Conservation (phyloP, 2,329 filamentous ascomycete species). For the Penicillium expansum region DNA sequence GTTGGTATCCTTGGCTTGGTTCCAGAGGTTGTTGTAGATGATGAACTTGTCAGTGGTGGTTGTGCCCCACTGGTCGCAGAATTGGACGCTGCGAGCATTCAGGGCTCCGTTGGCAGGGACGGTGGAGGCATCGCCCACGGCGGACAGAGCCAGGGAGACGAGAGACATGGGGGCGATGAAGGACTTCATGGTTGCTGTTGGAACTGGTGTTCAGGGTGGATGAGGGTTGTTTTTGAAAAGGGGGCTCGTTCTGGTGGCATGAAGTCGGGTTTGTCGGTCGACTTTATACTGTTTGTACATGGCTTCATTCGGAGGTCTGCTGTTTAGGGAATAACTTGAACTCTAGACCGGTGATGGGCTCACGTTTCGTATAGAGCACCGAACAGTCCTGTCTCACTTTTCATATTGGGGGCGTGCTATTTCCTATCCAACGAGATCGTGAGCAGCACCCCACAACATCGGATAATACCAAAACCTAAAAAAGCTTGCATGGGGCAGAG, state of each 20-base stretch:
- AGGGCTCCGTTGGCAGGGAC: conserved; percentile 21
- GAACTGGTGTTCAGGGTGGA: background rate
- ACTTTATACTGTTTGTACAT: conserved; percentile 1
- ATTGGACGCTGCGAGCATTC: conserved; percentile 20
- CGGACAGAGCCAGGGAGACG: conserved; percentile 21
- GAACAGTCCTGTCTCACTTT: conserved; percentile 19
- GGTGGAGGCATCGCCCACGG: conserved; percentile 25
- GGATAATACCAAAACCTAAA: background rate
- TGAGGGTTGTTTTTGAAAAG: background rate
- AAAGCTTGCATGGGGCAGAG: background rate
- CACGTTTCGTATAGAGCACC: conserved; percentile 20
- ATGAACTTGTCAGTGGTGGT: conserved; percentile 44
- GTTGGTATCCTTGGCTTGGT: conserved; percentile 33
- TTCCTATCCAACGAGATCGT: background rate
- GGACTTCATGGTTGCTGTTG: conserved; percentile 28
- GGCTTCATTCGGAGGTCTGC: background rate
- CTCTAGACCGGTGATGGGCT: background rate
- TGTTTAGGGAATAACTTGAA: background rate
- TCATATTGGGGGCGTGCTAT: background rate
- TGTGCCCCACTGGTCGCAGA: conserved; percentile 44
- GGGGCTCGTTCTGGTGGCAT: background rate
- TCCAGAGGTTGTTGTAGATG: conserved; percentile 57
- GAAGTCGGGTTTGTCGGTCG: background rate
- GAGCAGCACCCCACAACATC: conserved; percentile 8
- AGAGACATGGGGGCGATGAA: conserved; percentile 21